Base-by-base conservation (phyloP, 139 green algal genomes). In the Coelastrella sp. region DNA sequence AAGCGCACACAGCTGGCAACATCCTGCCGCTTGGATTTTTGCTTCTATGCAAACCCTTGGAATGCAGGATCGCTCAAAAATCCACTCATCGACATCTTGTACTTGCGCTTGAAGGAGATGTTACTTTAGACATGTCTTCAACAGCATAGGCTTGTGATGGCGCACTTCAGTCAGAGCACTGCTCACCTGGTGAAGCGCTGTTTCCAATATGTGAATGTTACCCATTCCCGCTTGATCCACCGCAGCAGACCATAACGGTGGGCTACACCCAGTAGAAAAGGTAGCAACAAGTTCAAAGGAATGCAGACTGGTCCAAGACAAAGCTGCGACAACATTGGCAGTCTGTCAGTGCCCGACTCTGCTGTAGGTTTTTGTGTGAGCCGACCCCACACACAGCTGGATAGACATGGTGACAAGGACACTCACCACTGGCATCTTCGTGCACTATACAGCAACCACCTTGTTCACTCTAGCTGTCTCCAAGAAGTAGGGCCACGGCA, bases 271-370 rank as follows among this genome's bases (percentile, higher is more conserved):
- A 74, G 66, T 11, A 74, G 35, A 35, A 82, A 82, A 27, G 75
- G 75, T 17, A 82, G 53, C 25, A 82, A 53, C 51, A 82, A 23
- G 53, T 82, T 82, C 35, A 82, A 27, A 2, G 75, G 75, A 11
- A 82, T 82, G 75, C 75, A 82, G 21, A 82, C 75, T 34, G 75
- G 75, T 2, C 75, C 75, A 43, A 82, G 37, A 38, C 75, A 82
- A 4, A 82, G 35, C 75, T 79, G 71, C 71, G 69, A 13, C 4
- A 60, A 41, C 50, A 9, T n/a, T n/a, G n/a, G n/a, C n/a, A n/a
- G n/a, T n/a, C n/a, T n/a, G n/a, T n/a, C n/a, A n/a, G n/a, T n/a
- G n/a, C n/a, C n/a, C n/a, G n/a, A n/a, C n/a, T n/a, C n/a, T n/a
- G n/a, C n/a, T n/a, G n/a, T n/a, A n/a, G n/a, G n/a, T n/a, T n/a